Base-by-base conservation (phyloP, 1,139 yeast species). In the Yamadazyma epiphylla region DNA sequence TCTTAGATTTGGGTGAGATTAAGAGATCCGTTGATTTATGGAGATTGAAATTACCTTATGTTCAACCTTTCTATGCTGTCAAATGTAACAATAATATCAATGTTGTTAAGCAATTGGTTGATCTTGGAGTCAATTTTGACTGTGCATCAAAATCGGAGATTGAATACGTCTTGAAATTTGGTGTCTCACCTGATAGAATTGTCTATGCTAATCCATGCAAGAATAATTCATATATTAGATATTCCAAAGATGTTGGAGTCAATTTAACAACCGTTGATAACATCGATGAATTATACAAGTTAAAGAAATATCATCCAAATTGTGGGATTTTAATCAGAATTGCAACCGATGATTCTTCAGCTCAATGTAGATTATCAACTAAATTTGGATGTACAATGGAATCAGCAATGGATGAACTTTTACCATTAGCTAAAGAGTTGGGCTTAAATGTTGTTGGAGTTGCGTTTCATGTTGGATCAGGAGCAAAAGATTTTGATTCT, bases 201-300 rank as follows among this genome's bases (percentile, higher is more conserved):
- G 74, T 91, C 36, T 91, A 86, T 59, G 97, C 97, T 19, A 88
- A 91, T 50, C 96, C 98, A 14, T 86, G 96, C 60, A 91, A 91
- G 62, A 80, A 91, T 25, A 73, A 77, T 35, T 83, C 95, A 21
- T 86, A 80, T 46, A 64, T 91, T 39, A 73, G 94, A 47, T 82
- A 70, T 53, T 94, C 97, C 2, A 56, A 67, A 14, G 52, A 61
- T 14, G 50, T 55, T 19, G 64, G 68, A 11, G 82, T 91, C 36
- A 59, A 68, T 40, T 68, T 83, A 58, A 87, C 95, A 46, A 91
- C 97, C 0, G 89, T 87, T 51, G 98, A 91, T 60, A 89, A 88
- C 48, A 70, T 74, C 29, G 91, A 85, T 48, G 98, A 91, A 60
- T 68, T 91, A 48, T 60, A 70, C 61, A 91, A 91, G 62, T 64